phyloP scores from a whole-genome alignment of 106 monocot genomes.

The Platanthera guangdongensis region DNA sequence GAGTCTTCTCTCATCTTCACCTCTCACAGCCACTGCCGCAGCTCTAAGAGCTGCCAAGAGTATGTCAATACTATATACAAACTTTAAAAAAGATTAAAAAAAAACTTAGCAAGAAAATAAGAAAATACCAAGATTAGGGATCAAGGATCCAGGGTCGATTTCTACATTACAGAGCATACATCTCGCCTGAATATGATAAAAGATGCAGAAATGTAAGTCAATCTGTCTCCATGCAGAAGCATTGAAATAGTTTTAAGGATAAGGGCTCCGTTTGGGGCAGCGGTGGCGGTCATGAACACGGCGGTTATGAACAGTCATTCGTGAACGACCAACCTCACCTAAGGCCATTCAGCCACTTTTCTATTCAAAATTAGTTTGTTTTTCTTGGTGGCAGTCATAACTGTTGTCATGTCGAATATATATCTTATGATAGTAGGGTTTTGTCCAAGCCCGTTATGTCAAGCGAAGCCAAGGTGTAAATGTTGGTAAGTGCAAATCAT shows the following conservation, averaged over 20 bases:
- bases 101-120: neutral
- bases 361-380: no score
- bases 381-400: no score
- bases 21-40: slow-evolving; percentile 62
- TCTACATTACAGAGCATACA: slow-evolving; percentile 67
- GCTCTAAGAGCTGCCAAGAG: slow-evolving; percentile 64
- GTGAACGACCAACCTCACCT: no score
- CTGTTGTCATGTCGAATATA: no score
- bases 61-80: neutral
- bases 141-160: slow-evolving; percentile 44
- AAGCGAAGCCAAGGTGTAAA: no score
- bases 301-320: no score
- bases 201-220: neutral
- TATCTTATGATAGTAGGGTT: no score
- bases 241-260: neutral
- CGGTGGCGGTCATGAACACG: no score
- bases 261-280: no score
- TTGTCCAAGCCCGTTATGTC: no score
- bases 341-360: no score
- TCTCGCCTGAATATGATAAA: slow-evolving; percentile 43
- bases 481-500: no score
- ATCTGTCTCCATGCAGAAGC: neutral
- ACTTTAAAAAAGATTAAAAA: neutral
- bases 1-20: slow-evolving; percentile 66
- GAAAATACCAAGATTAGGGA: slow-evolving; percentile 69